Conservation (phyloP, 768 basidiomycete species). For the Termitomyces sp. region DNA sequence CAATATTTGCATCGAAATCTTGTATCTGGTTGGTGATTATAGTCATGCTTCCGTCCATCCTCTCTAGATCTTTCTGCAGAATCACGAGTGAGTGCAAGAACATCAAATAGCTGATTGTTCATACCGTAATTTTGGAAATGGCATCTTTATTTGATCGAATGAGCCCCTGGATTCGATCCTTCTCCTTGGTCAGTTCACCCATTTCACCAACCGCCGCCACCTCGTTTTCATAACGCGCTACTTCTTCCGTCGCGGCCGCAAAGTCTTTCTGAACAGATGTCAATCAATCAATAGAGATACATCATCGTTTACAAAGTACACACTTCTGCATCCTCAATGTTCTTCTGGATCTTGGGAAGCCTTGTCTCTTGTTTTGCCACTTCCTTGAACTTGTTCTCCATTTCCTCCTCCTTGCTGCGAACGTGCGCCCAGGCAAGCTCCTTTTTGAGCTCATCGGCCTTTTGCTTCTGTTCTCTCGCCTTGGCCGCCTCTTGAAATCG, state of each 20-base stretch:
- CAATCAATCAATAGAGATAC: not conserved
- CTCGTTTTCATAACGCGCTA: conserved; percentile 28
- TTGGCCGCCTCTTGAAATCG: conserved; percentile 73
- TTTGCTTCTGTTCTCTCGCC: conserved; percentile 66
- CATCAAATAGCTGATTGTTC: conserved; percentile 10
- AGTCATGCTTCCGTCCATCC: conserved; percentile 40
- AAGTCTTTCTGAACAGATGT: conserved; percentile 23
- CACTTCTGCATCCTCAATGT: conserved; percentile 31
- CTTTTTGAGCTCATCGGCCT: conserved; percentile 66
- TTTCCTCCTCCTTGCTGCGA: conserved; percentile 59
- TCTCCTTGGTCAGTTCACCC: conserved; percentile 26
- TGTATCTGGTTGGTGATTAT: conserved; percentile 28
- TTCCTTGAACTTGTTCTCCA: conserved; percentile 33
- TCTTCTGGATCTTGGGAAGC: conserved; percentile 35
- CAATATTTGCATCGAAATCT: conserved; percentile 45
- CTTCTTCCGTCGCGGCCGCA: conserved; percentile 25
- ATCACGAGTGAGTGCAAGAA: not conserved
- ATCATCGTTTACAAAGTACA: conserved; percentile 2
- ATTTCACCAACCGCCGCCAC: conserved; percentile 25
- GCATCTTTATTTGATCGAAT: conserved; percentile 43
- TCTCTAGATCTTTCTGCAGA: conserved; percentile 45
- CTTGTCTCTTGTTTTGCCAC: conserved; percentile 29
- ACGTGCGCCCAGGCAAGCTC: conserved; percentile 91
- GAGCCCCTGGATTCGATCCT: conserved; percentile 44
- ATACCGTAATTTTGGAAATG: conserved; percentile 42